A percentile compares a stretch with the other conserved stretches of the same genome.
Evolutionary conservation across 2,329 filamentous ascomycete genomes (phyloP).

Genomic region (Onygena corvina): DNA sequence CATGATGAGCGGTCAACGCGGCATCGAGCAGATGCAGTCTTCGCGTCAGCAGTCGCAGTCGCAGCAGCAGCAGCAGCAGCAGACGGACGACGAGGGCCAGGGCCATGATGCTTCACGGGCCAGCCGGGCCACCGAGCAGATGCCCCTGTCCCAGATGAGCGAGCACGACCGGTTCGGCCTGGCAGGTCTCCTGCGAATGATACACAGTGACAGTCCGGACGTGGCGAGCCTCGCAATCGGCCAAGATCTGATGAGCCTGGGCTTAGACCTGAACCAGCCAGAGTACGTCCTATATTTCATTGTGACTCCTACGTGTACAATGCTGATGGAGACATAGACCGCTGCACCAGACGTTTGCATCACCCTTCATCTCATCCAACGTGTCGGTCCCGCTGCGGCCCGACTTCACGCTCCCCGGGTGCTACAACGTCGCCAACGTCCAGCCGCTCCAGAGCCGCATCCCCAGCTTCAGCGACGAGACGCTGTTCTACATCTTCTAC

Average conservation of each 20-base stretch:
- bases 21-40: constrained; percentile 21
- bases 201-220: constrained; percentile 43
- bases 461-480: constrained; percentile 50
- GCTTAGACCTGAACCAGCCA: constrained; percentile 51
- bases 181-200: constrained; percentile 47
- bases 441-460: constrained; percentile 49
- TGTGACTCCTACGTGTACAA: no score
- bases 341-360: constrained; percentile 51
- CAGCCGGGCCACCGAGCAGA: constrained; percentile 10
- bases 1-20: constrained; percentile 21
- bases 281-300: no score
- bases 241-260: constrained; percentile 52
- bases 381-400: constrained; percentile 49
- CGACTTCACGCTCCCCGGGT: constrained; percentile 50
- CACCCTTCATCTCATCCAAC: constrained; percentile 48
- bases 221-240: constrained; percentile 46
- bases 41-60: constrained; percentile 21
- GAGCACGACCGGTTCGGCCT: constrained; percentile 50
- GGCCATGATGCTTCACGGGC: constrained; percentile 9
- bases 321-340: no score
- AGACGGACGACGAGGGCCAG: constrained; percentile 19
- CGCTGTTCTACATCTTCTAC: constrained; percentile 59
- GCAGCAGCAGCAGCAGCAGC: constrained; percentile 28
- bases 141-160: constrained; percentile 43
- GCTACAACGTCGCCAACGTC: constrained; percentile 56